A percentile compares a stretch with the other conserved stretches of the same genome.
Conservation (phyloP, 2,329 filamentous ascomycete genomes). For the Malbranchea zuffiana region DNA sequence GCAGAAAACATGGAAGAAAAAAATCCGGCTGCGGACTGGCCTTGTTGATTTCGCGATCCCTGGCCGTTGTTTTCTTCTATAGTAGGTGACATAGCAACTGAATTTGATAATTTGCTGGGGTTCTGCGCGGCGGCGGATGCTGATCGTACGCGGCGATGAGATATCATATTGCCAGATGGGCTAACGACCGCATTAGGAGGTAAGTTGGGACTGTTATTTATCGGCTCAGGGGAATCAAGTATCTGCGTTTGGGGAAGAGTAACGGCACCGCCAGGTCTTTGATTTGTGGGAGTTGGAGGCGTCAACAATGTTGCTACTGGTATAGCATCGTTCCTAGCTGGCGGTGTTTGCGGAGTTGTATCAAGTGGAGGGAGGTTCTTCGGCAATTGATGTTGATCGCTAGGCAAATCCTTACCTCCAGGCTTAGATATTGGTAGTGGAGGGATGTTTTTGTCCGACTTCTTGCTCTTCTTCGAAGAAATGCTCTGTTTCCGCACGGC, state of each 20-base stretch:
- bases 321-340: conserved; percentile 18
- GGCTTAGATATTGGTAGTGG: conserved; percentile 25
- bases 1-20: conserved; percentile 90
- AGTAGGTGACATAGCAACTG: conserved; percentile 60
- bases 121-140: conserved; percentile 43
- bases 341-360: conserved; percentile 23
- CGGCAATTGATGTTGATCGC: background rate
- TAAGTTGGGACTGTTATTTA: conserved; percentile 19
- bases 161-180: conserved; percentile 59
- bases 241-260: conserved; percentile 21
- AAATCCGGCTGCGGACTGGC: conserved; percentile 53
- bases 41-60: conserved; percentile 45
- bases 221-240: conserved; percentile 32
- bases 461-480: conserved; percentile 22
- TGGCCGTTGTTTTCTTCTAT: conserved; percentile 50
- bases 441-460: conserved; percentile 22
- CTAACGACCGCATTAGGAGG: conserved; percentile 46
- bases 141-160: conserved; percentile 55
- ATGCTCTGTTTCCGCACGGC: conserved; percentile 26
- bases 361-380: conserved; percentile 4
- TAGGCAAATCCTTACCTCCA: background rate
- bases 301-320: conserved; percentile 12
- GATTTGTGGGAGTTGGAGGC: conserved; percentile 11
- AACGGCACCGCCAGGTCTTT: conserved; percentile 6
- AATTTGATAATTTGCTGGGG: conserved; percentile 80